A percentile compares a stretch with the other conserved stretches of the same genome.
Evolutionary conservation across 192 early-diverging fungal species (phyloP).

Genomic region (Lunasporangiospora selenospora): DNA sequence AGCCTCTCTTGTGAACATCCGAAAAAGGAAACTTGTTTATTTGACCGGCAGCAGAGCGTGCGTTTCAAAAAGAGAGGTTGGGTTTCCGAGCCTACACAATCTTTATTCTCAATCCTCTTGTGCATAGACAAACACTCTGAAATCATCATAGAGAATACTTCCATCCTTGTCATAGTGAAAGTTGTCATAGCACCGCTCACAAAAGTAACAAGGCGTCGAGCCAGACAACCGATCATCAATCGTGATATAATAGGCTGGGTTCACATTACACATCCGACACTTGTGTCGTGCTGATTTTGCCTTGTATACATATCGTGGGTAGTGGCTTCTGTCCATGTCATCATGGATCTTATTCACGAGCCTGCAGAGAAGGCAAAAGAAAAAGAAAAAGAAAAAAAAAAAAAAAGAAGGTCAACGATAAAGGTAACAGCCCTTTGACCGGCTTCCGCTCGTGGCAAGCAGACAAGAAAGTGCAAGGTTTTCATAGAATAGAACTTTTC

Average conservation of each 20-base stretch:
- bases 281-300: constrained; percentile 58
- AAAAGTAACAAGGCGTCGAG: constrained; percentile 73
- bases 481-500: no score
- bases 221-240: constrained; percentile 74
- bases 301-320: constrained; percentile 64
- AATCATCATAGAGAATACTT: constrained; percentile 60
- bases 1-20: no score
- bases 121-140: constrained; percentile 30
- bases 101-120: neutral
- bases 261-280: constrained; percentile 69
- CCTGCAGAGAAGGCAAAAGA: constrained; percentile 5
- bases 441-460: no score
- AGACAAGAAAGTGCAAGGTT: no score
- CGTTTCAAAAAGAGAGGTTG: no score
- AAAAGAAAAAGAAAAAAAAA: neutral
- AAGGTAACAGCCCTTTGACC: no score
- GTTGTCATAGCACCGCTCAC: constrained; percentile 69
- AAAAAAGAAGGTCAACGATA: neutral
- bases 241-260: constrained; percentile 67
- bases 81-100: no score
- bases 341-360: constrained; percentile 45
- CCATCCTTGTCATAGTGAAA: constrained; percentile 72
- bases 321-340: constrained; percentile 56
- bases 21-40: no score
- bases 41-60: no score